Base-by-base conservation (phyloP, 768 basidiomycete genomes). In the Lentinula raphanica region DNA sequence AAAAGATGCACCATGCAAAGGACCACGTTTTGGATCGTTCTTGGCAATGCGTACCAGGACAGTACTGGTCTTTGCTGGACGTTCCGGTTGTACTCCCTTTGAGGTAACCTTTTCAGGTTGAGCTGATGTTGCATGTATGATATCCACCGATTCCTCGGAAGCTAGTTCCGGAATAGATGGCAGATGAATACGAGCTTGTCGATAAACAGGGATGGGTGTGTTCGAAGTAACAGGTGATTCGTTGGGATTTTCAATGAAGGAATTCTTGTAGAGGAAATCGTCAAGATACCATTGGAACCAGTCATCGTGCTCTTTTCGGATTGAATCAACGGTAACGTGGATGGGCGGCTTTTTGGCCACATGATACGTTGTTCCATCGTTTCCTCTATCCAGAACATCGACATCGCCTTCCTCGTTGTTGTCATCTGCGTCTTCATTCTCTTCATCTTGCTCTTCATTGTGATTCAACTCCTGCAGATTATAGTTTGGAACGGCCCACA, bases 401-500 rank as follows among this genome's bases (percentile, higher is more conserved):
- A 17, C 9, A 9, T 25, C 55, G n/a, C n/a, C n/a, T n/a, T n/a
- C n/a, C n/a, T n/a, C n/a, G n/a, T n/a, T n/a, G n/a, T n/a, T n/a
- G n/a, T n/a, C n/a, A n/a, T 48, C 32, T 23, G 49, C 45, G 12
- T 39, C 56, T 13, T 58, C 25, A 6, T 29, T 42, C 8, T 35
- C 44, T 15, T 46, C 31, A 25, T 46, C 32, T n/a, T 13, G 15
- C 6, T 49, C 31, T 7, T 62, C 9, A 53, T 58, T 29, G 45
- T 53, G 19, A 59, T 59, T 46, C 38, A 5, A 17, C 23, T 68
- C 15, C 69, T 65, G n/a, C 0, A 19, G 46, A 3, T 48, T 61
- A 29, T 68, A 66, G 49, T 62, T 56, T 38, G 49, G 63, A 29
- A 67, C n/a, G 13, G 61, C 32, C 72, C 69, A 72, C 6, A 54